phyloP scores from a whole-genome alignment of 306 rosid species.

The Cicer chorassanicum region DNA sequence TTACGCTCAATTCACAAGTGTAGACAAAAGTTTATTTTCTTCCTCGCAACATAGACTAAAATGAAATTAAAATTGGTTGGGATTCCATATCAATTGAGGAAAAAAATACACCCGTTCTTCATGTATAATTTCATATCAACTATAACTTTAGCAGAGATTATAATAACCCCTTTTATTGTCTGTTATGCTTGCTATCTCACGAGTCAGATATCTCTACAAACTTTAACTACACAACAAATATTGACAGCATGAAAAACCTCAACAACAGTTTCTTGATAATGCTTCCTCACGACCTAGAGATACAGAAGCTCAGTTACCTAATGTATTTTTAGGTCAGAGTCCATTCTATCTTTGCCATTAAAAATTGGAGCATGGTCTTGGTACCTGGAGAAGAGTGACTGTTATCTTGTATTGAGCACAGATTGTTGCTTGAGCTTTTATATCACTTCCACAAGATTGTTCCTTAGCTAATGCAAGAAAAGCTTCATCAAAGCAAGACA shows the following conservation, averaged over 20 bases:
- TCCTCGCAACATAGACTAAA: constrained; percentile 6
- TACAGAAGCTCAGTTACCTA: constrained; percentile 36
- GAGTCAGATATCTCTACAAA: constrained; percentile 11
- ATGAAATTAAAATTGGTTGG: constrained; percentile 22
- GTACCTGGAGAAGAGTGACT: constrained; percentile 92
- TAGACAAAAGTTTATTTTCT: constrained; percentile 27
- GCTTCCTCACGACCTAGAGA: constrained; percentile 36
- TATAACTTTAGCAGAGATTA: constrained; percentile 10
- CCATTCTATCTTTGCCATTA: constrained; percentile 28
- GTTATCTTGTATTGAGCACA: constrained; percentile 98
- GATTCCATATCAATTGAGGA: background rate
- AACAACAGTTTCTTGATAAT: constrained; percentile 26
- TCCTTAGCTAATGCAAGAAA: constrained; percentile 95
- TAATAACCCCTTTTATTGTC: constrained; percentile 6
- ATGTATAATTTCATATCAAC: constrained; percentile 11
- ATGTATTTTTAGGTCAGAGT: constrained; percentile 26
- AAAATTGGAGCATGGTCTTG: constrained; percentile 31
- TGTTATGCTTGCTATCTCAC: constrained; percentile 12
- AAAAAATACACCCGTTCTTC: background rate
- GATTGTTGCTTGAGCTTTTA: constrained; percentile 96
- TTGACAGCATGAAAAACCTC: constrained; percentile 32
- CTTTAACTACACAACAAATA: constrained; percentile 28
- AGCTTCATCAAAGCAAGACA: constrained; percentile 94
- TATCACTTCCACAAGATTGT: constrained; percentile 94
- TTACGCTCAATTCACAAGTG: background rate